These are phyloP conservation scores for Pelargonium exstipulatum DNA, from an alignment of 441 rosid species.

Conservation along the genomic window DNA sequence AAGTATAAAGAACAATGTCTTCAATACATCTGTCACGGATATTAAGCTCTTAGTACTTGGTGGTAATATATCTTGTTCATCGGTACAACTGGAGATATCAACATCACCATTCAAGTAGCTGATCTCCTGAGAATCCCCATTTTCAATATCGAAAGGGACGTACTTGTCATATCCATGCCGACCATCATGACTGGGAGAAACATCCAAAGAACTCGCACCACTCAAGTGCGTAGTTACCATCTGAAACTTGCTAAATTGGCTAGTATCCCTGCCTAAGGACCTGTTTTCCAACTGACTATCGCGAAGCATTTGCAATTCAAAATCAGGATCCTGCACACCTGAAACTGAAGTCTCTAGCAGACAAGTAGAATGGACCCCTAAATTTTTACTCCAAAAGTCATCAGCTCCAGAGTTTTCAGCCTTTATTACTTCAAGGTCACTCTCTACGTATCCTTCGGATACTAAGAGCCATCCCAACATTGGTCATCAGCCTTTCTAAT, in stretches of 20 bases:
- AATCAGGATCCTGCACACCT: constrained; percentile 24
- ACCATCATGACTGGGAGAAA: constrained; percentile 19
- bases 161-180: constrained; percentile 31
- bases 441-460: constrained; percentile 31
- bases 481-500: too few species aligned
- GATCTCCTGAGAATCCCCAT: constrained; percentile 35
- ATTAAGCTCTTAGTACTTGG: constrained; percentile 31
- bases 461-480: constrained; percentile 20
- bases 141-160: constrained; percentile 64
- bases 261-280: constrained; percentile 24
- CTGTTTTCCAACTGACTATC: constrained; percentile 25
- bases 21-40: constrained; percentile 69
- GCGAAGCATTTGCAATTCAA: constrained; percentile 34
- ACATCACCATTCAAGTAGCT: constrained; percentile 29
- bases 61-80: constrained; percentile 28
- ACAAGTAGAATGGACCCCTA: constrained; percentile 21
- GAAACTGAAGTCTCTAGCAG: constrained; percentile 21
- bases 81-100: constrained; percentile 29
- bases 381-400: constrained; percentile 20
- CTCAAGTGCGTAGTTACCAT: constrained; percentile 45
- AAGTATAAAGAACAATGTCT: constrained; percentile 86
- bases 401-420: constrained; percentile 13
- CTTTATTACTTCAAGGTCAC: constrained; percentile 19
- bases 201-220: constrained; percentile 30
- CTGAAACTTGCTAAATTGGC: constrained; percentile 22